phyloP scores from a whole-genome alignment of 768 basidiomycete genomes.

The Pisolithus microcarpus region DNA sequence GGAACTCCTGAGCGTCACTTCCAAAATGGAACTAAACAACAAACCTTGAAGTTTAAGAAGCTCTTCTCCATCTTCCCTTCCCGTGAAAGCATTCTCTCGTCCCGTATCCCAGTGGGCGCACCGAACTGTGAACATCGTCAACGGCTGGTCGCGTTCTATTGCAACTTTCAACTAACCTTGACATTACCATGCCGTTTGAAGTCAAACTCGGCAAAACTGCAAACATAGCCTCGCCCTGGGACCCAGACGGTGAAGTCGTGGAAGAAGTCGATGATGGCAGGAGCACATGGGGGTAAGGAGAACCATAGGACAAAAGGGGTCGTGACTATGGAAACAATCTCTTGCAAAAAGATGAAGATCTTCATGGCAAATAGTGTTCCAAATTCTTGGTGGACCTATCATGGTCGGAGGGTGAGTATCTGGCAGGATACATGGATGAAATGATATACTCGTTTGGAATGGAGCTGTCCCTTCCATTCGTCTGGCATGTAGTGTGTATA shows the following conservation, averaged over 20 bases:
- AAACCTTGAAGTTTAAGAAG: conserved; percentile 85
- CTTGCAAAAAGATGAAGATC: conserved; percentile 76
- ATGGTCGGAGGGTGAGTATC: not conserved
- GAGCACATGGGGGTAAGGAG: conserved; percentile 83
- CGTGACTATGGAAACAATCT: conserved; percentile 82
- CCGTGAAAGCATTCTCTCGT: conserved; percentile 75
- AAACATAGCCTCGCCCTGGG: conserved; percentile 93
- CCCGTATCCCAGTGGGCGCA: conserved; percentile 62
- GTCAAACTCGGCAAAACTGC: conserved; percentile 97
- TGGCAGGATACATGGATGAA: conserved; percentile 1
- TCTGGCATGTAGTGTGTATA: conserved; percentile 96
- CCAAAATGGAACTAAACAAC: not conserved
- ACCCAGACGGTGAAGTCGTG: conserved; percentile 96
- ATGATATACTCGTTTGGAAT: conserved; percentile 68
- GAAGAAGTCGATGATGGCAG: conserved; percentile 94
- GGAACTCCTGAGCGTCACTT: conserved; percentile 1
- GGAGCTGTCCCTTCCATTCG: conserved; percentile 83
- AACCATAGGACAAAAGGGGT: conserved; percentile 94
- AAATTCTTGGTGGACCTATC: conserved; percentile 83
- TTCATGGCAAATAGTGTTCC: conserved; percentile 94
- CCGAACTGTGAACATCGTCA: conserved; percentile 51
- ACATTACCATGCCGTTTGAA: conserved; percentile 92
- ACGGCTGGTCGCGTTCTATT: not conserved
- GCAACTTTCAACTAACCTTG: conserved; percentile 44
- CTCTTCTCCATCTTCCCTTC: conserved; percentile 99